Evolutionary conservation across 169 alveolate species (phyloP).

Genomic region (Cryptosporidium baileyi): DNA sequence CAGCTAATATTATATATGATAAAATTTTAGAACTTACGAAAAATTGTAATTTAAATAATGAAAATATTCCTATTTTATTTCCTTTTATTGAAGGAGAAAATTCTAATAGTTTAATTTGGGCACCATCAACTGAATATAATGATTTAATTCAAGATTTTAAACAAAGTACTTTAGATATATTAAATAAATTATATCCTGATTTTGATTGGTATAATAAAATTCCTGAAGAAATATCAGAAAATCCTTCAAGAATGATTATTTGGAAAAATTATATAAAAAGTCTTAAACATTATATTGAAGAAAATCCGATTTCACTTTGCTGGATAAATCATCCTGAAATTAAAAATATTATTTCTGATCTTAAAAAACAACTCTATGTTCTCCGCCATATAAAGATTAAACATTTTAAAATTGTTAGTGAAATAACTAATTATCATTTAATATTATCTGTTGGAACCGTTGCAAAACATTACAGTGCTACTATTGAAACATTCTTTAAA

Average conservation of each 20-base stretch:
- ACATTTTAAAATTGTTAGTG: not conserved
- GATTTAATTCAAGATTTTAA: not conserved
- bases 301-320: not conserved
- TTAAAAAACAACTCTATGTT: not conserved
- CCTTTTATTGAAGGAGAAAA: slow-evolving; percentile 56
- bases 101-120: slow-evolving; percentile 1
- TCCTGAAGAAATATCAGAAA: not conserved
- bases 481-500: slow-evolving; percentile 5
- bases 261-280: slow-evolving; percentile 7
- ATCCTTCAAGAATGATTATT: not conserved
- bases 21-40: not conserved
- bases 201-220: not conserved
- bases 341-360: not conserved
- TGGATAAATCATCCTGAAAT: slow-evolving; percentile 10
- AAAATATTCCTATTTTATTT: slow-evolving; percentile 24
- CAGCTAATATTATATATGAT: not conserved
- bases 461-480: slow-evolving; percentile 15
- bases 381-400: no score
- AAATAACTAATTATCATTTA: slow-evolving; percentile 5
- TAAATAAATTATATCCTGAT: not conserved
- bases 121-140: slow-evolving; percentile 30
- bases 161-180: not conserved
- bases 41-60: not conserved
- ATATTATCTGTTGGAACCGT: not conserved
- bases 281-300: not conserved